A percentile compares a stretch with the other conserved stretches of the same genome.
Evolutionary conservation across 2,329 filamentous ascomycete species (phyloP).

Genomic region (Xylariales sp.): DNA sequence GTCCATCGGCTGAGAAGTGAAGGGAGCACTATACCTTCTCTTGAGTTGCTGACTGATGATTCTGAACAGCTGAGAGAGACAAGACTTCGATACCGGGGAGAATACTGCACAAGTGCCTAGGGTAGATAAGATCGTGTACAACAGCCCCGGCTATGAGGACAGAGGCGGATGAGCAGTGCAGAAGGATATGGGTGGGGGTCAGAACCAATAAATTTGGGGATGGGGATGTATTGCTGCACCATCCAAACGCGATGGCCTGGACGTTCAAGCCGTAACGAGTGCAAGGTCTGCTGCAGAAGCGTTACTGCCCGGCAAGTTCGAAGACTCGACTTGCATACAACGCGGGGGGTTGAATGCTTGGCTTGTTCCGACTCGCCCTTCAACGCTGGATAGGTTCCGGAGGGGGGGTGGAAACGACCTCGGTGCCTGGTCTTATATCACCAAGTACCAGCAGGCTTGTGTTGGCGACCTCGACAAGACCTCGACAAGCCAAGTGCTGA

Average conservation of each 20-base stretch:
- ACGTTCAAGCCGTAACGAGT: too few species aligned
- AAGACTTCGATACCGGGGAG: neutral
- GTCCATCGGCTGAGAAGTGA: too few species aligned
- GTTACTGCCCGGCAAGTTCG: neutral
- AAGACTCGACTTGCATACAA: neutral
- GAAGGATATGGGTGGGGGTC: neutral
- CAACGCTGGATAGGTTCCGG: too few species aligned
- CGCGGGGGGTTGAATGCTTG: neutral
- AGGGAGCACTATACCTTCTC: too few species aligned
- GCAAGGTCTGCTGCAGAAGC: too few species aligned
- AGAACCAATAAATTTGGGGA: neutral
- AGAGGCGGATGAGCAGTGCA: neutral
- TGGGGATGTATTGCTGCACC: neutral
- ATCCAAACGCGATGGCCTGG: neutral
- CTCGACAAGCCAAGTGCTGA: too few species aligned
- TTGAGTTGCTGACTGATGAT: too few species aligned
- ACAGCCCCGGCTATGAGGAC: neutral
- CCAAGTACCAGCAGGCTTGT: too few species aligned
- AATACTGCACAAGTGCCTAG: neutral
- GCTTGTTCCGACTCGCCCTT: too few species aligned
- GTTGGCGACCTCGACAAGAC: too few species aligned
- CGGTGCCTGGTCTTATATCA: too few species aligned
- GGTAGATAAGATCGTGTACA: constrained; percentile 1
- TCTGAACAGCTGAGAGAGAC: neutral
- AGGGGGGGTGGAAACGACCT: too few species aligned